Evolutionary conservation across 805 yeast species (phyloP), one percentile per base, ranked within the genome.

Genomic region (Sugiyamaella chiloensis): DNA sequence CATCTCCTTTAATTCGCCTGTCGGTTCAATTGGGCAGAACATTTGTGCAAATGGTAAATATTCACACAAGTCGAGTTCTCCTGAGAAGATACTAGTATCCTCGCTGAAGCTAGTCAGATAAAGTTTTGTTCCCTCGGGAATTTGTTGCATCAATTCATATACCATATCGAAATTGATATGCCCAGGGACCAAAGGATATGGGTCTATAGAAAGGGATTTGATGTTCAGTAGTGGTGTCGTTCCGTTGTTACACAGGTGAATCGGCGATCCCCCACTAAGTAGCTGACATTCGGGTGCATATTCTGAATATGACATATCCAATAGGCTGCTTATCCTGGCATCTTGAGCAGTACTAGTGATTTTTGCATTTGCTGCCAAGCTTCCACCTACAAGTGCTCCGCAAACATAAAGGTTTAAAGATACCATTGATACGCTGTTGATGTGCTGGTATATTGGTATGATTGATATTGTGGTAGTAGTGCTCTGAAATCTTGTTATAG

Each of bases 181-280:
- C 14, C 66, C 68, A 1, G 63, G 62, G 16, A 26, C 44, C 35
- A 64, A 14, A 0, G 68, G 67, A 30, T 57, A 58, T 17, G 62
- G 60, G 11, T 56, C 46, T 11, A 62, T 53, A 3, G 43, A 24
- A 21, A 64, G 47, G 20, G 49, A 47, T 24, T 44, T 31, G 6
- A 64, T 36, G 42, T 60, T 49, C 45, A 64, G 29, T 4, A 51
- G 12, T 1, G 64, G 63, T 12, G 24, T 26, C 24, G 56, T 58
- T 26, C 60, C 61, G 30, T 48, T 32, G 23, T 43, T 39, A 24
- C 56, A 54, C 11, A 35, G 21, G 24, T 50, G 29, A 9, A 50
- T 32, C 16, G 41, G 46, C 7, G 52, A 40, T 4, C 42, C 49
- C 5, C 55, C 55, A 11, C 34, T 39, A 9, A 51, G 29, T 6